A percentile compares a stretch with the other conserved stretches of the same genome.
Conservation (phyloP, 129 eudicot genomes). For the Sambucus nigra region DNA sequence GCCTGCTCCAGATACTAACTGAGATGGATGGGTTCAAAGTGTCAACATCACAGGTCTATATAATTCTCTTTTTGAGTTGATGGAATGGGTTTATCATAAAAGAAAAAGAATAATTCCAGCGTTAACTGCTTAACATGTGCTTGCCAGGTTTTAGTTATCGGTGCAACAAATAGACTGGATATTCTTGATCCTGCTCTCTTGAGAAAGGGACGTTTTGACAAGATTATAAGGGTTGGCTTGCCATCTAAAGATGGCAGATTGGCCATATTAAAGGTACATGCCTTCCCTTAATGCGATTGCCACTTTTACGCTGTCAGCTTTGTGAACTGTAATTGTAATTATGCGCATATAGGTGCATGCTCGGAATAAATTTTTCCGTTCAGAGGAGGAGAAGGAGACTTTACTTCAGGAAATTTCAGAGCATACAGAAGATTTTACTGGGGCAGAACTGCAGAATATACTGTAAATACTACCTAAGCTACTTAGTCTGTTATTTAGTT, state of each 20-base stretch:
- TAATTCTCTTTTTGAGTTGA: background rate
- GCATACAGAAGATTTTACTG: slow-evolving; percentile 81
- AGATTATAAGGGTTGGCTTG: slow-evolving; percentile 84
- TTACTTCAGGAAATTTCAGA: slow-evolving; percentile 78
- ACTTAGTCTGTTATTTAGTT: slow-evolving; percentile 1
- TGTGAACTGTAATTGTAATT: slow-evolving; percentile 5
- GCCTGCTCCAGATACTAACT: slow-evolving; percentile 86
- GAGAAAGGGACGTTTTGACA: slow-evolving; percentile 94
- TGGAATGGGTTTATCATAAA: background rate
- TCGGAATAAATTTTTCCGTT: slow-evolving; percentile 68
- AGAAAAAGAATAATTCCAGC: background rate
- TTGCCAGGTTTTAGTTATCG: slow-evolving; percentile 70
- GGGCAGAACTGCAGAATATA: slow-evolving; percentile 94
- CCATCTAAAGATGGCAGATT: slow-evolving; percentile 92
- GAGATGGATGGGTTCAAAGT: slow-evolving; percentile 96
- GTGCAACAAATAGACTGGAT: slow-evolving; percentile 94
- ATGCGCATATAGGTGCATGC: slow-evolving; percentile 63
- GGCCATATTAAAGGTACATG: slow-evolving; percentile 74
- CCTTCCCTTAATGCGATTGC: background rate
- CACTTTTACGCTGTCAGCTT: slow-evolving; percentile 4
- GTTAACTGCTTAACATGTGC: slow-evolving; percentile 2
- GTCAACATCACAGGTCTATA: slow-evolving; percentile 66
- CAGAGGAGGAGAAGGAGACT: slow-evolving; percentile 74
- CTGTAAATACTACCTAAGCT: slow-evolving; percentile 33
- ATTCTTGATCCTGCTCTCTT: slow-evolving; percentile 96